phyloP scores from a whole-genome alignment of 805 yeast genomes.

The Schwanniomyces vanrijiae region DNA sequence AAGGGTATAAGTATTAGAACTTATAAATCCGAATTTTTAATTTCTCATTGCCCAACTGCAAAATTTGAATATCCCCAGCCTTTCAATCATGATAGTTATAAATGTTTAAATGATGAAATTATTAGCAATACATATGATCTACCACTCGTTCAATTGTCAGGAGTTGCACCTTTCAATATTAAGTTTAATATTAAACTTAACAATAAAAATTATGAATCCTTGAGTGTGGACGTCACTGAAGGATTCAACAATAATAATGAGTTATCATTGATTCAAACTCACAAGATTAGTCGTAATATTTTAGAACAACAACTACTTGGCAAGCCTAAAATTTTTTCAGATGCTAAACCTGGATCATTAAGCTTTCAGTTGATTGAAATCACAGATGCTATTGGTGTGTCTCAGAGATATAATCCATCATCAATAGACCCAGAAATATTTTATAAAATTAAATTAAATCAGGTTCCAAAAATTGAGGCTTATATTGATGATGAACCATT shows the following conservation, averaged over 20 bases:
- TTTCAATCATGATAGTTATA: slow-evolving; percentile 32
- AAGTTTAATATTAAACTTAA: slow-evolving; percentile 25
- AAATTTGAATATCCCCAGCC: slow-evolving; percentile 41
- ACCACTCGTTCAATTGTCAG: slow-evolving; percentile 57
- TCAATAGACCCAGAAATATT: slow-evolving; percentile 37
- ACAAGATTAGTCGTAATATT: slow-evolving; percentile 27
- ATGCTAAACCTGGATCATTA: slow-evolving; percentile 18
- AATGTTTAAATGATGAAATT: slow-evolving; percentile 51
- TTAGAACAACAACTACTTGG: slow-evolving; percentile 36
- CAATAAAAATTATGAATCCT: slow-evolving; percentile 20
- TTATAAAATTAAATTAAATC: slow-evolving; percentile 25
- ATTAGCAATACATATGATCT: slow-evolving; percentile 46
- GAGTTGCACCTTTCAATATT: slow-evolving; percentile 67
- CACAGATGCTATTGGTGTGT: slow-evolving; percentile 33
- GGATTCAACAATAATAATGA: slow-evolving; percentile 27
- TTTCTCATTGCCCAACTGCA: slow-evolving; percentile 80
- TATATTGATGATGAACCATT: slow-evolving; percentile 22
- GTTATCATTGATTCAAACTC: slow-evolving; percentile 26
- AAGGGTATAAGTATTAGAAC: slow-evolving; percentile 62
- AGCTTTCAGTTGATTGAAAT: slow-evolving; percentile 36
- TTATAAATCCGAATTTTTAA: slow-evolving; percentile 57
- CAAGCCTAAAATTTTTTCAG: slow-evolving; percentile 21
- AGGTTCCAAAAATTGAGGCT: slow-evolving; percentile 23
- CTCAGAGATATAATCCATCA: slow-evolving; percentile 33
- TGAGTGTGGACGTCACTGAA: slow-evolving; percentile 21